Conservation (phyloP, 225 moss, liverwort and hornwort species). For the Straminergon stramineum region DNA sequence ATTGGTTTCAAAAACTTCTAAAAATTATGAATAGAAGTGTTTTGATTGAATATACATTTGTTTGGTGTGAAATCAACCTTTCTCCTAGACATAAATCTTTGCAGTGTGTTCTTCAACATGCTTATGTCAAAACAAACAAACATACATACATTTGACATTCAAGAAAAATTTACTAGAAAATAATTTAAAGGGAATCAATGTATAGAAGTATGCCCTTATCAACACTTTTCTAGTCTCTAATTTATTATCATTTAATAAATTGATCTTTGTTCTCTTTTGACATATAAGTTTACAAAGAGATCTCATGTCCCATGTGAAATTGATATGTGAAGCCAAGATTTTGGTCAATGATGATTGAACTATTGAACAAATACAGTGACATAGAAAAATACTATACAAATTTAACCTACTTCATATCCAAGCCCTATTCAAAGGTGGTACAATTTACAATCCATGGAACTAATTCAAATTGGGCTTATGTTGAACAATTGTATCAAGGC, state of each 20-base stretch:
- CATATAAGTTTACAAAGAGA: not conserved
- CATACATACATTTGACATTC: not conserved
- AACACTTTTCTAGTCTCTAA: not conserved
- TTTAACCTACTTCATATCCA: not conserved
- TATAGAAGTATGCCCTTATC: not conserved
- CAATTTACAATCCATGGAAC: not conserved
- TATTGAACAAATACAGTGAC: not conserved
- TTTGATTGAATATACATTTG: not conserved
- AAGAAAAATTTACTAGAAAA: not conserved
- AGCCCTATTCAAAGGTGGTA: not conserved
- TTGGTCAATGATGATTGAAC: not conserved
- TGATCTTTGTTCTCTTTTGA: not conserved
- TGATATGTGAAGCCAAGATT: not conserved
- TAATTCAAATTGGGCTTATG: not conserved
- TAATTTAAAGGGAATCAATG: not conserved
- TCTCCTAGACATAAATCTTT: too few species aligned
- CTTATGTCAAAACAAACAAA: too few species aligned
- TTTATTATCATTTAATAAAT: not conserved
- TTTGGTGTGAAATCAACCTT: too few species aligned
- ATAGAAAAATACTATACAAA: not conserved
- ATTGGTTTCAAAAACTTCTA: not conserved
- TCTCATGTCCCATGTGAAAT: fast-evolving
- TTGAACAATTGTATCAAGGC: not conserved
- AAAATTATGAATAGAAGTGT: not conserved
- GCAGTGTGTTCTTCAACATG: too few species aligned